Conservation (phyloP, 768 basidiomycete species). For the Suillus subluteus region DNA sequence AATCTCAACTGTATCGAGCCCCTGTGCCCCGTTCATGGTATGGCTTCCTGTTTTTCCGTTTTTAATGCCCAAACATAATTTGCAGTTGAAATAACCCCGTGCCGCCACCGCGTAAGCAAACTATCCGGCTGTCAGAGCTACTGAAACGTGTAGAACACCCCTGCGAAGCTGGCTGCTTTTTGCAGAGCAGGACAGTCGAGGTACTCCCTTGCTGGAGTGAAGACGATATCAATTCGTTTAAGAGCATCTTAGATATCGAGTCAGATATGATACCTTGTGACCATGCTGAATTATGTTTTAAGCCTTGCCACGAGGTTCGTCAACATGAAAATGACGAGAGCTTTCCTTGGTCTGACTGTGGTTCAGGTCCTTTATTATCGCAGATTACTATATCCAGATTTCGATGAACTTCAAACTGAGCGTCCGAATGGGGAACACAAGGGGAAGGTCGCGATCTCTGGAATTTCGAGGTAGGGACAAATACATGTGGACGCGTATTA, state of each 20-base stretch:
- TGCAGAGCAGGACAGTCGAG: slow-evolving; percentile 17
- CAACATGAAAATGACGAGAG: not conserved
- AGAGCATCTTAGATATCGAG: slow-evolving; percentile 42
- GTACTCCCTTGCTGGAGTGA: slow-evolving; percentile 41
- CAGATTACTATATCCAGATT: slow-evolving; percentile 14
- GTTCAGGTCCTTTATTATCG: slow-evolving; percentile 29
- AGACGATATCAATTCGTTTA: slow-evolving; percentile 43
- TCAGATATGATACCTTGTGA: slow-evolving; percentile 56
- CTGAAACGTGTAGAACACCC: slow-evolving; percentile 19
- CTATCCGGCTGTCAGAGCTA: slow-evolving; percentile 5
- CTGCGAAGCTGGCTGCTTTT: slow-evolving; percentile 34
- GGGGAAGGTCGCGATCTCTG: slow-evolving; percentile 12
- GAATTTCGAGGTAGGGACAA: slow-evolving; percentile 27
- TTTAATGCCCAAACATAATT: slow-evolving; percentile 17
- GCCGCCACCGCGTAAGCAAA: slow-evolving; percentile 12
- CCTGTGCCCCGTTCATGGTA: slow-evolving; percentile 56
- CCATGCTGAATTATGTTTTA: slow-evolving; percentile 55
- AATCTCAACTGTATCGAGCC: slow-evolving; percentile 54
- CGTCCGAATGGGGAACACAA: slow-evolving; percentile 5
- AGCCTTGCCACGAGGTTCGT: slow-evolving; percentile 62
- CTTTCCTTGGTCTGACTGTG: not conserved
- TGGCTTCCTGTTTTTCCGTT: slow-evolving; percentile 19
- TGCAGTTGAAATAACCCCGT: slow-evolving; percentile 30
- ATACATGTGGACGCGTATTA: slow-evolving; percentile 22
- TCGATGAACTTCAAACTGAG: slow-evolving; percentile 3